Evolutionary conservation across 352 stramenopile species (phyloP).

Genomic region (Globisporangium abappressorium): DNA sequence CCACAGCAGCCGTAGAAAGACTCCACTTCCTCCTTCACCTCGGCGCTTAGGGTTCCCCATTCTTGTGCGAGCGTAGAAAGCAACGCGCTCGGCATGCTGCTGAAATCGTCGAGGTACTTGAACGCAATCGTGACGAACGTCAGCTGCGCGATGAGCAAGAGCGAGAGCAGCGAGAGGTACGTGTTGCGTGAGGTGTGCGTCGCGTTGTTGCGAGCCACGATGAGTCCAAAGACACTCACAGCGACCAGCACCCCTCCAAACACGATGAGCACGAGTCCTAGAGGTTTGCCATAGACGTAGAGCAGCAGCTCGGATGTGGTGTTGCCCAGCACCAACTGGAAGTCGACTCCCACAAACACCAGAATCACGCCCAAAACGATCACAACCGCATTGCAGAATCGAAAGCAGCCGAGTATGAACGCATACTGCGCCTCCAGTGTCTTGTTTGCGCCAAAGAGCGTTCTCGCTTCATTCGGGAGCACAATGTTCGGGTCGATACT

Average conservation of each 20-base stretch:
- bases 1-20: slow-evolving; percentile 50
- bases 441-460: slow-evolving; percentile 42
- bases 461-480: slow-evolving; percentile 39
- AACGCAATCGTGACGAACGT: slow-evolving; percentile 32
- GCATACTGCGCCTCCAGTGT: slow-evolving; percentile 35
- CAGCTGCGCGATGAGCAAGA: slow-evolving; percentile 33
- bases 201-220: slow-evolving; percentile 21
- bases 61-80: slow-evolving; percentile 19
- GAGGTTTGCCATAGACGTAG: slow-evolving; percentile 39
- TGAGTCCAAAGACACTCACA: slow-evolving; percentile 25
- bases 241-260: slow-evolving; percentile 27
- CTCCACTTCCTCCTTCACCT: slow-evolving; percentile 31
- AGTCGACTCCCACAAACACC: slow-evolving; percentile 45
- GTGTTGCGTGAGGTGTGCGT: slow-evolving; percentile 27
- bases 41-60: slow-evolving; percentile 28
- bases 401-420: slow-evolving; percentile 29
- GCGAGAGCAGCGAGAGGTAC: slow-evolving; percentile 29
- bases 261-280: slow-evolving; percentile 28
- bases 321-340: slow-evolving; percentile 49
- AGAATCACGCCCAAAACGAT: slow-evolving; percentile 39
- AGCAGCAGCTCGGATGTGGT: slow-evolving; percentile 49
- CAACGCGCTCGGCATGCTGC: slow-evolving; percentile 27
- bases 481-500: slow-evolving; percentile 15
- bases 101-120: slow-evolving; percentile 42
- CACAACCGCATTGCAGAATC: slow-evolving; percentile 32